Evolutionary conservation across 768 basidiomycete species (phyloP), one percentile per base, ranked within the genome.

Genomic region (Calvatia gigantea): DNA sequence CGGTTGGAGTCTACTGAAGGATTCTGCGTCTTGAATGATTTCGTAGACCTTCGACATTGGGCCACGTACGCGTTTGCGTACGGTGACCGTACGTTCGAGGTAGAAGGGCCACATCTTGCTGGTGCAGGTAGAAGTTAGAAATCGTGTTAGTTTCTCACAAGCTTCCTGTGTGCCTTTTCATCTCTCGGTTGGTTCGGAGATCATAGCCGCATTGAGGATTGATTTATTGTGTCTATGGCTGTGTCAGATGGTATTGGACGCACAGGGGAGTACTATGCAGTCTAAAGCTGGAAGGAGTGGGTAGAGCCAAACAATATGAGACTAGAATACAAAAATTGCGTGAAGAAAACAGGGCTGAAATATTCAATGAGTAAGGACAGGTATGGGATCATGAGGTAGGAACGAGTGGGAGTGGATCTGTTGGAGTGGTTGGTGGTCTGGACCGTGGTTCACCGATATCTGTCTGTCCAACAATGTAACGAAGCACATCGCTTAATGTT

Each of bases 401-500:
- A 9, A 17, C 42, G 35, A 46, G 42, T 17, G 50, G 37, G 35
- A 37, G 32, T 32, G 49, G 23, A 41, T 51, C 49, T 29, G 46
- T 25, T 15, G 47, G 42, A 19, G 21, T 42, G 39, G 46, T 42
- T 21, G 37, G 44, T 38, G 35, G 56, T 6, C 39, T 51, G 6
- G 27, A n/a, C 29, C 49, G 65, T 68, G 59, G 77, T 78, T 17
- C 62, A 54, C 2, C 67, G 14, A 84, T 79, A 5, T 74, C 75
- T n/a, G 76, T 70, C 58, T 84, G 80, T 31, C 85, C 85, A 51
- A 94, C 87, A 56, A 94, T 75, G 64, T 94, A 92, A 29, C 86
- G 84, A 46, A 96, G 71, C 39, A 96, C 91, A 65, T 96, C 93
- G 69, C 87, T 91, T 51, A 96, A 77, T 4, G 91, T 91, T 67